A percentile compares a stretch with the other conserved stretches of the same genome.
phyloP scores from a whole-genome alignment of 2,329 filamentous ascomycete genomes.

The Zymoseptoria ardabiliae region DNA sequence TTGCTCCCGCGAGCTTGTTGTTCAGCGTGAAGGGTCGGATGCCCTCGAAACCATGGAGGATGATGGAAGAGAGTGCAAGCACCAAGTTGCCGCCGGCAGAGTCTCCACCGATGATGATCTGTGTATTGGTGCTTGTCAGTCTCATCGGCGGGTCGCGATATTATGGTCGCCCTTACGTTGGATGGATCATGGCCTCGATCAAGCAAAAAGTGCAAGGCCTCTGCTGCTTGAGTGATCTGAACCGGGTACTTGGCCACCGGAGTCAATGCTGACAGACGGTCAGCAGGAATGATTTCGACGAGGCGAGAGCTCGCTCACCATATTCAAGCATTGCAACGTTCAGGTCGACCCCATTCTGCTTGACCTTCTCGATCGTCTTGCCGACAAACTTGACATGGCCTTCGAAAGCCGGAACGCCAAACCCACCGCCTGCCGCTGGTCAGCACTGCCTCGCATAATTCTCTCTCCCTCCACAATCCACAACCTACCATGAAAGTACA shows the following conservation, averaged over 20 bases:
- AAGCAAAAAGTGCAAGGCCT: not conserved
- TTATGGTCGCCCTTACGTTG: not conserved
- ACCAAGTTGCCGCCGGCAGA: not conserved
- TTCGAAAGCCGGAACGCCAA: not conserved
- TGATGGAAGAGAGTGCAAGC: not conserved
- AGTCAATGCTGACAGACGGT: not conserved
- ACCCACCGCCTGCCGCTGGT: not conserved
- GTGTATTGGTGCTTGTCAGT: not conserved
- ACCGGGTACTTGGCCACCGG: not conserved
- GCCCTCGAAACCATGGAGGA: not conserved
- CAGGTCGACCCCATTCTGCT: not conserved
- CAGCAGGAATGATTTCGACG: not conserved
- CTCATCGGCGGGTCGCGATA: too few species aligned
- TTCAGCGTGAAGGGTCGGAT: not conserved
- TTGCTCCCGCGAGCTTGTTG: not conserved
- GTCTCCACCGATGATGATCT: not conserved
- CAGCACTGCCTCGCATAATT: not conserved
- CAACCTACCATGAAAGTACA: not conserved
- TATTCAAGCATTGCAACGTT: not conserved
- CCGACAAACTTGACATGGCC: not conserved
- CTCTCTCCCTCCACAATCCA: not conserved
- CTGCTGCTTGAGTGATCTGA: not conserved
- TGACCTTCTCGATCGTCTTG: not conserved
- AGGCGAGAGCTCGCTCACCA: not conserved
- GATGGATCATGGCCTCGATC: not conserved